Conservation (phyloP, 805 yeast genomes). For the Hanseniaspora meyeri region DNA sequence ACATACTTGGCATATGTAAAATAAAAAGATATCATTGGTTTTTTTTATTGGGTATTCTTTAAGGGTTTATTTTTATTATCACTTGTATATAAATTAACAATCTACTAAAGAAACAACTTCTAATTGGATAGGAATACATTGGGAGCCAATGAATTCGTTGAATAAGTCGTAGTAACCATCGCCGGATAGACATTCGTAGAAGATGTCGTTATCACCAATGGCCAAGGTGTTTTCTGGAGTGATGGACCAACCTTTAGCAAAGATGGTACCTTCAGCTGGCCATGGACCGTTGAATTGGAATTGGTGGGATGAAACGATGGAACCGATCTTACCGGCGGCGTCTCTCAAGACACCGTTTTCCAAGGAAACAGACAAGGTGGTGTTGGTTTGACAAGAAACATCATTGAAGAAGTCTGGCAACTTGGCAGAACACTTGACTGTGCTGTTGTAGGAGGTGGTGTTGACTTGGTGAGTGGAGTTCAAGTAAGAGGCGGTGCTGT, state of each 20-base stretch:
- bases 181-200: constrained; percentile 49
- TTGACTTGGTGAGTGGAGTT: constrained; percentile 20
- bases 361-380: constrained; percentile 37
- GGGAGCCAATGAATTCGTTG: constrained; percentile 36
- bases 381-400: constrained; percentile 30
- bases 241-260: constrained; percentile 43
- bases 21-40: neutral
- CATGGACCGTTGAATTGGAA: constrained; percentile 58
- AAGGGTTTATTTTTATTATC: no score
- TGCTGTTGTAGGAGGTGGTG: constrained; percentile 18
- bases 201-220: constrained; percentile 36
- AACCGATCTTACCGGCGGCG: constrained; percentile 43
- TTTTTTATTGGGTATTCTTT: neutral
- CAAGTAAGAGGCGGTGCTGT: constrained; percentile 23
- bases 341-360: constrained; percentile 35
- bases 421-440: constrained; percentile 23
- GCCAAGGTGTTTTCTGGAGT: constrained; percentile 37
- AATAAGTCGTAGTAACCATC: constrained; percentile 45
- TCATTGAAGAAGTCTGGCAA: constrained; percentile 22
- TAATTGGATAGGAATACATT: constrained; percentile 41
- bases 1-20: no score
- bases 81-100: constrained; percentile 27
- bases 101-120: constrained; percentile 34
- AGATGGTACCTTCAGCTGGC: constrained; percentile 47
- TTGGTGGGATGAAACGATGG: constrained; percentile 53